Percentiles rank a stretch among this genome's conserved stretches.
phyloP scores from a whole-genome alignment of 768 basidiomycete genomes.

The Antrodiella citrinella region DNA sequence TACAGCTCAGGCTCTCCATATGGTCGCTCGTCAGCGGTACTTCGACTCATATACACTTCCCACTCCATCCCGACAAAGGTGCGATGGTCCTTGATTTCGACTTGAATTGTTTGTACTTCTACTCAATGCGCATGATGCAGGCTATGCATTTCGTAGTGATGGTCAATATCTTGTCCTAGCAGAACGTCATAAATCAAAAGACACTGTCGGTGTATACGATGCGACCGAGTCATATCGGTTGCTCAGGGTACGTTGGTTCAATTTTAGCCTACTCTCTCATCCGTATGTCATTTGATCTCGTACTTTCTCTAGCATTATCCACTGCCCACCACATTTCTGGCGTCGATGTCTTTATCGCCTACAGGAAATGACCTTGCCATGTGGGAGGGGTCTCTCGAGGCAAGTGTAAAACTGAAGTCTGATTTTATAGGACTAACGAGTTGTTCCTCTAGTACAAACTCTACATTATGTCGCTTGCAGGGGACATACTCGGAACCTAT shows the following conservation, averaged over 20 bases:
- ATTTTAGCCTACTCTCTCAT: too few species aligned
- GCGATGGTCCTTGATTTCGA: constrained; percentile 6
- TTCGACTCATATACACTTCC: constrained; percentile 82
- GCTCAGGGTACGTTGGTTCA: constrained; percentile 49
- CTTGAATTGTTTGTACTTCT: too few species aligned
- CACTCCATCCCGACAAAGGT: constrained; percentile 78
- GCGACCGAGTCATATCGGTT: constrained; percentile 59
- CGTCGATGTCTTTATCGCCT: constrained; percentile 70
- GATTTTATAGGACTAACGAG: neutral
- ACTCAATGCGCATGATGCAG: constrained; percentile 38
- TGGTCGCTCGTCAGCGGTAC: constrained; percentile 74
- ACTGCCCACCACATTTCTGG: constrained; percentile 62
- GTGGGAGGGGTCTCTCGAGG: constrained; percentile 85
- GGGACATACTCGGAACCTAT: constrained; percentile 57
- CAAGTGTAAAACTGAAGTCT: constrained; percentile 23
- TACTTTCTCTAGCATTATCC: constrained; percentile 64
- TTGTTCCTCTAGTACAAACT: constrained; percentile 64
- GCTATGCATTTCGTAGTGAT: constrained; percentile 72
- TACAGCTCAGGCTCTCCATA: constrained; percentile 74
- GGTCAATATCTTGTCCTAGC: constrained; percentile 80
- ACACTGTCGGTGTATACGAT: constrained; percentile 83
- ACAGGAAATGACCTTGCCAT: constrained; percentile 67
- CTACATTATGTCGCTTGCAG: constrained; percentile 58
- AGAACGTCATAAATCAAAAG: constrained; percentile 86
- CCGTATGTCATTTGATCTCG: too few species aligned